Evolutionary conservation across 345 rosid species (phyloP), one percentile per base, ranked within the genome.

Genomic region (Jatropha curcas): DNA sequence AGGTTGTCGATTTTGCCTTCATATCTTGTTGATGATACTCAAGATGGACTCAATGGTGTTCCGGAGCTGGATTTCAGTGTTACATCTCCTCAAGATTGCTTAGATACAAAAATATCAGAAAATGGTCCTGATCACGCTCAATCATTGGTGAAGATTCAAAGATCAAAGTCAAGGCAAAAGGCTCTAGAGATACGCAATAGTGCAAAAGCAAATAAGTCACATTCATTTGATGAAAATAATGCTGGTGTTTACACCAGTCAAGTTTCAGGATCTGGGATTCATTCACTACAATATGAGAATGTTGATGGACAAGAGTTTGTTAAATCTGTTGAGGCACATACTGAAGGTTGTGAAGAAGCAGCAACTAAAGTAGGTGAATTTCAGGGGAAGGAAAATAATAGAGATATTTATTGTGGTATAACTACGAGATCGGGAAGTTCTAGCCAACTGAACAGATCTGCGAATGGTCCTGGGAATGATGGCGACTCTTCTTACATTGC

Each of bases 151-250:
- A 92, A 79, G 71, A 74, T 89, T 79, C 89, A 87, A 74, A 92
- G 94, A 76, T 90, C 97, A 20, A 90, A 76, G 78, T 84, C 93
- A 51, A 92, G 97, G 82, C 94, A 92, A 75, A 80, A 62, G 80
- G 90, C 82, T 82, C 66, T 92, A 56, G 84, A 85, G 82, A 75
- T 79, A 80, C 96, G 92, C 8, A 86, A 79, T 74, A 88, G 96
- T 81, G 86, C 82, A 19, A 89, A 85, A 79, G 84, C 81, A 46
- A 71, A 76, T 19, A 83, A 72, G 76, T 76, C 71, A 51, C 43
- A 76, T 75, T 81, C 76, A 31, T 60, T 46, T 53, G 57, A 67
- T 80, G 81, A 73, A 61, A 71, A 52, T 53, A 69, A 75, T 59
- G 60, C 67, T 76, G 75, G 46, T 71, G 77, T 71, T 71, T 64